phyloP scores from a whole-genome alignment of 2,329 filamentous ascomycete species.

The Hypoxylon sp. region DNA sequence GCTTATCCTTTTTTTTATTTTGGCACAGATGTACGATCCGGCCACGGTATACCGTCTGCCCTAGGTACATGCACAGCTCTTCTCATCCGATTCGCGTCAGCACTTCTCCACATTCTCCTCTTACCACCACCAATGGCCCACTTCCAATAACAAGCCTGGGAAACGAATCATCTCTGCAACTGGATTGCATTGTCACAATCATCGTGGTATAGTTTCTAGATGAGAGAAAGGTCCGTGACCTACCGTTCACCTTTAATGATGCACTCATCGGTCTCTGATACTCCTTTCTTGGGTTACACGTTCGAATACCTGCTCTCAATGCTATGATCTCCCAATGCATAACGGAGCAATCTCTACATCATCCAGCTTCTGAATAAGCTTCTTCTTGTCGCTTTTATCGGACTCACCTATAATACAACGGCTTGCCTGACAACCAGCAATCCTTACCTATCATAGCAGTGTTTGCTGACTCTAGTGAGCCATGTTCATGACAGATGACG shows the following conservation, averaged over 20 bases:
- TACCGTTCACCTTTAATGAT: slow-evolving; percentile 7
- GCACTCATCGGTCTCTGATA: background rate
- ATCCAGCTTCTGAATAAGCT: background rate
- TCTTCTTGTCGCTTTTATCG: background rate
- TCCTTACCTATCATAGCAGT: slow-evolving; percentile 7
- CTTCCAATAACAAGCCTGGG: slow-evolving; percentile 11
- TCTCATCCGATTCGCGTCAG: slow-evolving; percentile 20
- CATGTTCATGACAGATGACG: slow-evolving; percentile 12
- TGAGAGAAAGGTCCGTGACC: slow-evolving; percentile 15
- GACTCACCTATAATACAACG: background rate
- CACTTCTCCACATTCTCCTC: slow-evolving; percentile 16
- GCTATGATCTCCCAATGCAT: background rate
- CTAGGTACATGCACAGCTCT: background rate
- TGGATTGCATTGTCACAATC: slow-evolving; percentile 13
- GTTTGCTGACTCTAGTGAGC: slow-evolving; percentile 20
- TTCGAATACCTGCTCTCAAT: slow-evolving; percentile 2
- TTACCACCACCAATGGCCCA: background rate
- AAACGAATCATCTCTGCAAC: slow-evolving; percentile 7
- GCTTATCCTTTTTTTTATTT: no score
- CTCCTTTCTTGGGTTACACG: slow-evolving; percentile 13
- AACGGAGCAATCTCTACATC: background rate
- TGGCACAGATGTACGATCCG: no score
- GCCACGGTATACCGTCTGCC: no score
- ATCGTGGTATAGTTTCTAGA: slow-evolving; percentile 11
- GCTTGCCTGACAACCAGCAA: slow-evolving; percentile 5